Evolutionary conservation across 2,329 filamentous ascomycete genomes (phyloP).

Genomic region (Verticillium nubilum): DNA sequence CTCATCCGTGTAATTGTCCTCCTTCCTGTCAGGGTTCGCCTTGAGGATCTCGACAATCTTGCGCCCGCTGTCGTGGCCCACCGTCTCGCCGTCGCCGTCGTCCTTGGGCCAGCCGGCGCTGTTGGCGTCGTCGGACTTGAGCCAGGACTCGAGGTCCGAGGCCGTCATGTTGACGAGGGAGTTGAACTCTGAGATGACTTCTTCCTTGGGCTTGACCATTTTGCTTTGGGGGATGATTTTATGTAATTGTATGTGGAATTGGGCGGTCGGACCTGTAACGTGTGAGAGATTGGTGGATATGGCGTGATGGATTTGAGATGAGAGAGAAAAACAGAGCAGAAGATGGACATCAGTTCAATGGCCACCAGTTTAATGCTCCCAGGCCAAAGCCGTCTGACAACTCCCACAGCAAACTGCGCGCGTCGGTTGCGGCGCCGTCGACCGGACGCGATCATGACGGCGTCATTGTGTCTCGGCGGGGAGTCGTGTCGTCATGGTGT

Average conservation of each 20-base stretch:
- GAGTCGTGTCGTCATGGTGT: slow-evolving; percentile 14
- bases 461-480: slow-evolving; percentile 10
- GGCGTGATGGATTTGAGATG: no score
- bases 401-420: no score
- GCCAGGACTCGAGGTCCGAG: slow-evolving; percentile 55
- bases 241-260: background rate
- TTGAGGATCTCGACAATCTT: slow-evolving; percentile 59
- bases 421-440: slow-evolving; percentile 3
- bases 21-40: slow-evolving; percentile 53
- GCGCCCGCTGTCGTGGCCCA: slow-evolving; percentile 59
- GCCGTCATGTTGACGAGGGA: slow-evolving; percentile 61
- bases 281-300: no score
- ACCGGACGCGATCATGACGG: background rate
- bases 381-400: no score
- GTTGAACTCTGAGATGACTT: slow-evolving; percentile 53
- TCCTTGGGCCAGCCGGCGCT: slow-evolving; percentile 56
- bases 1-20: slow-evolving; percentile 50
- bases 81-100: slow-evolving; percentile 51
- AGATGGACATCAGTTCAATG: no score
- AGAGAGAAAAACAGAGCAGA: no score
- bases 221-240: no score
- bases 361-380: no score
- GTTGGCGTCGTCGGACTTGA: slow-evolving; percentile 51
- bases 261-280: no score
- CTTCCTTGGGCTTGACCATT: slow-evolving; percentile 18